Evolutionary conservation across 2,329 filamentous ascomycete genomes (phyloP), one percentile per base, ranked within the genome.

Genomic region (Exophiala sideris): DNA sequence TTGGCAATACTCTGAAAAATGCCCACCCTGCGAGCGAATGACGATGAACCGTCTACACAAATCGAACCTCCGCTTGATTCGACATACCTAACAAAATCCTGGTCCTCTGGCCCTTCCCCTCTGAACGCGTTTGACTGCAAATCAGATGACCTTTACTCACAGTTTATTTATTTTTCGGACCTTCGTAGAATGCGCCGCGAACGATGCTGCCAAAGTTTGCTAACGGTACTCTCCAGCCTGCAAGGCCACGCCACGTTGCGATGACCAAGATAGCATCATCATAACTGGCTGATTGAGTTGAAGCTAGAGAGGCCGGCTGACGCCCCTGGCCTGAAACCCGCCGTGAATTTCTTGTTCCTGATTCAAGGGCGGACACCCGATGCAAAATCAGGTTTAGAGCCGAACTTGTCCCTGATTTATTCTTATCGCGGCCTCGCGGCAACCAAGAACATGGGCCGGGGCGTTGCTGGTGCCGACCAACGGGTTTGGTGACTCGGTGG

Each of bases 311-410:
- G n/a, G 20, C 41, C 41, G 41, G 41, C 41, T 32, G 21, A 24
- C 41, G 41, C 41, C 41, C 41, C 41, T 32, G 21, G 41, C n/a
- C 11, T 24, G 21, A 44, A 40, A 40, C 11, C n/a, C 38, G 20
- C 14, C 38, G 11, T 44, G 41, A 44, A n/a, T 18, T 48, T 42
- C 38, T 46, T 40, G 48, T 51, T 54, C 48, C 51, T 54, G 54
- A 14, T 39, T 45, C 38, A 18, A 24, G 44, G 42, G 35, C 16
- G 24, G n/a, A 34, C 12, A 48, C 24, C 41, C 21, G 46, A 29
- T 48, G 38, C 52, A 53, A 53, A 59, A 54, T 50, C 56, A 59
- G 50, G 56, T 42, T 52, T 59, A 52, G 50, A 34, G 39, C 21
- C 45, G 33, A 29, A 33, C 44, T 47, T 32, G 39, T 47, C 54